Base-by-base conservation (phyloP, 306 rosid species). In the Acacia acuminata region DNA sequence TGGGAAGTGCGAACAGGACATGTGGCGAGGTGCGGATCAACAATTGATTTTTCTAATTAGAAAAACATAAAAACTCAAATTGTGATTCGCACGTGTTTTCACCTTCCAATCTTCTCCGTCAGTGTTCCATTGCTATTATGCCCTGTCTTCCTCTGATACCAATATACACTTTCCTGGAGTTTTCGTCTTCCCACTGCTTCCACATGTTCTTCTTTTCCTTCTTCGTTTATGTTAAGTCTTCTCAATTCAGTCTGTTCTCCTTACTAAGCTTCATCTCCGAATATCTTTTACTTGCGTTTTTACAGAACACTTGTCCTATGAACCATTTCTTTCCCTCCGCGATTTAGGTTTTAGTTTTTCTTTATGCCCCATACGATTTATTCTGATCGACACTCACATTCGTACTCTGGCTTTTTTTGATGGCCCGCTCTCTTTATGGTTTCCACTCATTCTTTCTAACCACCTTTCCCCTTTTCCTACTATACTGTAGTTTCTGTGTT, bases 401-500 rank as follows among this genome's bases (percentile, higher is more conserved):
- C 68, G 2, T 44, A 55, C 74, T 84, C 69, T 70, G 17, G 25
- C 25, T 1, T 20, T 17, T 84, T 86, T 81, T 82, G 75, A 94
- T 94, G 98, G 93, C 91, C 79, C 55, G 19, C 86, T 15, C 56
- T 86, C 82, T 66, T 81, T 86, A 40, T 77, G 73, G 83, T 66
- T 64, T 71, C 78, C 73, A 30, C 68, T 47, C 79, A 11, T 56
- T 44, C 68, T 22, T 79, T 75, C 75, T 85, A 44, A 80, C 25
- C 70, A 2, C 83, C 13, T 40, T 87, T 32, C 25, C 75, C 47
- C 27, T 85, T 78, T 81, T 78, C 75, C 34, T 80, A 13, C 40
- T 86, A 60, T 80, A 72, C 86, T 73, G 10, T 27, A 36, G 76
- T 32, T 78, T 83, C 75, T 47, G 34, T 27, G 22, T 70, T 64